phyloP scores from a whole-genome alignment of 331 rosid species.

The Dryas integrifolia region DNA sequence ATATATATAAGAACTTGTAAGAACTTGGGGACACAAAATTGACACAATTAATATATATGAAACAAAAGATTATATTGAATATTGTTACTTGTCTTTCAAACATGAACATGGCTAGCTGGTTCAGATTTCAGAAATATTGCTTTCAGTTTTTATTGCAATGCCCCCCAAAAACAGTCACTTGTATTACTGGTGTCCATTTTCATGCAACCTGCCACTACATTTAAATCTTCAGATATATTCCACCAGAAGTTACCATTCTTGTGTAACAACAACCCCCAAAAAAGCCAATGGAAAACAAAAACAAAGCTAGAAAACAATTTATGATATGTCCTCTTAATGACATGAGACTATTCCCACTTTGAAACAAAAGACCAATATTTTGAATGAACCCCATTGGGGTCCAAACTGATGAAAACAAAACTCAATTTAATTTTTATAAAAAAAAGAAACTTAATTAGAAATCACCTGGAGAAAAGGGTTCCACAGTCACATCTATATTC shows the following conservation, averaged over 20 bases:
- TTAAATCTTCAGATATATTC: constrained; percentile 23
- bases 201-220: constrained; percentile 40
- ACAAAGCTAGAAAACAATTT: too few species aligned
- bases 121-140: constrained; percentile 22
- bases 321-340: not conserved
- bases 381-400: not conserved
- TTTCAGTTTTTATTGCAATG: too few species aligned
- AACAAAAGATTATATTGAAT: constrained; percentile 25
- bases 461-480: constrained; percentile 90
- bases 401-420: constrained; percentile 12
- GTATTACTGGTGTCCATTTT: constrained; percentile 44
- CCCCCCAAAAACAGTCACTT: constrained; percentile 32
- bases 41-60: constrained; percentile 5
- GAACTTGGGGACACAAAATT: not conserved
- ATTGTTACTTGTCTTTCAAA: constrained; percentile 27
- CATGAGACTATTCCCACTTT: constrained; percentile 9
- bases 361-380: constrained; percentile 18
- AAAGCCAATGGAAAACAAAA: not conserved
- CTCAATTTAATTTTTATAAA: not conserved
- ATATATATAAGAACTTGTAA: not conserved
- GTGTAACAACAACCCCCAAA: constrained; percentile 30
- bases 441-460: not conserved
- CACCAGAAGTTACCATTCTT: constrained; percentile 34
- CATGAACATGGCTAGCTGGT: constrained; percentile 37
- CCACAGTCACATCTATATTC: constrained; percentile 99